Base-by-base conservation (phyloP, 192 early-diverging fungal species). In the Spizellomyces punctatus region DNA sequence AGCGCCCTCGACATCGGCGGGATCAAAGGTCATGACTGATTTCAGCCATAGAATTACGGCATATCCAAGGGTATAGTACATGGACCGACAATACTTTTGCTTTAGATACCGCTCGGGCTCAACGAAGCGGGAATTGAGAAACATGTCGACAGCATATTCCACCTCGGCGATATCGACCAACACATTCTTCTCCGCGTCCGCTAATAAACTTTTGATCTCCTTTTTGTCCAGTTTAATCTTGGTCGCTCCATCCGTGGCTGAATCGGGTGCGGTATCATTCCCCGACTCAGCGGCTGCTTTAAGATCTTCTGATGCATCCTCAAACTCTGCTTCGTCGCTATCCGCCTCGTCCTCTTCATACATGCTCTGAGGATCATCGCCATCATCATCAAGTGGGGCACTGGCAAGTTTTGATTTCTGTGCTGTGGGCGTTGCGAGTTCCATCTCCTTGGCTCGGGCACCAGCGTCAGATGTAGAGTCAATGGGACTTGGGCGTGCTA, bases 1-100 rank as follows among this genome's bases (percentile, higher is more conserved):
- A 1, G 93, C 92, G 0, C 58, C 63, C 10, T 79, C 72, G 72
- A 95, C 87, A 74, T 96, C 91, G 6, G 72, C 67, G 7, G 78
- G 73, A 59, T 93, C 88, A 76, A 93, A 96, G 10, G 94, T 92
- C 83, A 94, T 90, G 59, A 91, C 67, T 5, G 89, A 86, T 17
- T 88, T 85, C 10, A 94, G 52, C 55, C 83, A 89, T 46, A 85
- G 81, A 48, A 96, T 85, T n/a, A 90, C 84, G 5, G 86, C 88
- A 49, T 87, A 86, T 10, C 88, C 93, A 42, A 91, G 79, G 22
- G 90, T 91, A 71, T 89, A 85, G 54, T 92, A 93, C 78, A 96
- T 82, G 9, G 91, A 78, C 57, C 66, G 71, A 46, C 83, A 75
- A 52, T 78, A 81, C 19, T 72, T 84, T 6, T 59, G 45, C 48